Percentiles rank a stretch among this genome's conserved stretches.
Evolutionary conservation across 2,329 filamentous ascomycete species (phyloP).

Genomic region (Aspergillus uvarum): DNA sequence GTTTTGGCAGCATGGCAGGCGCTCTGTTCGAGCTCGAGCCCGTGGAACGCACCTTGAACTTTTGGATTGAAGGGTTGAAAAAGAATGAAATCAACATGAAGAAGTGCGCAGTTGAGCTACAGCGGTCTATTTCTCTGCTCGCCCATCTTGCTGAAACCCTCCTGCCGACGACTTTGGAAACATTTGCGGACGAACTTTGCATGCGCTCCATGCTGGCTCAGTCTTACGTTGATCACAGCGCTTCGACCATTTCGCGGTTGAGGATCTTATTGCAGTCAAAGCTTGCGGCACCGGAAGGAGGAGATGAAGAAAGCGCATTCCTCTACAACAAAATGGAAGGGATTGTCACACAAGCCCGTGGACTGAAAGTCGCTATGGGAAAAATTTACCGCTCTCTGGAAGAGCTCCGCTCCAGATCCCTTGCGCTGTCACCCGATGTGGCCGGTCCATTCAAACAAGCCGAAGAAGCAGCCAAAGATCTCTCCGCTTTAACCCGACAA

Average conservation of each 20-base stretch:
- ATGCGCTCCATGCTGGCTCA: conserved; percentile 76
- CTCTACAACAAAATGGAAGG: conserved; percentile 70
- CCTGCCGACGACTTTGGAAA: conserved; percentile 66
- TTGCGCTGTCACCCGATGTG: conserved; percentile 70
- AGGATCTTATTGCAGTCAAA: conserved; percentile 67
- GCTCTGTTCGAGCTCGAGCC: conserved; percentile 86
- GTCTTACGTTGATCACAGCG: conserved; percentile 76
- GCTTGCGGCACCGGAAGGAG: conserved; percentile 58
- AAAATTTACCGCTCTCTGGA: conserved; percentile 76
- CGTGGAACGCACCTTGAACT: conserved; percentile 83
- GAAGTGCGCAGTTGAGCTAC: conserved; percentile 76
- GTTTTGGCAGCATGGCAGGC: conserved; percentile 76
- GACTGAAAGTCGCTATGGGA: conserved; percentile 76
- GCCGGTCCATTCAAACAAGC: conserved; percentile 68
- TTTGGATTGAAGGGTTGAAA: conserved; percentile 80
- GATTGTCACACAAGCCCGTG: conserved; percentile 73
- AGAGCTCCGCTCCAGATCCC: conserved; percentile 72
- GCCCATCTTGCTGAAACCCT: conserved; percentile 82
- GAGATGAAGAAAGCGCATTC: conserved; percentile 67
- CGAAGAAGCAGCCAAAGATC: conserved; percentile 62
- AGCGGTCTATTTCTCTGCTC: conserved; percentile 81
- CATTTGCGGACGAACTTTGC: conserved; percentile 74
- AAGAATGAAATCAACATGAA: conserved; percentile 83
- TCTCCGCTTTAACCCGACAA: conserved; percentile 65
- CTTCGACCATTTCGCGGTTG: conserved; percentile 63